Evolutionary conservation across 2,329 filamentous ascomycete genomes (phyloP), one percentile per base, ranked within the genome.

Genomic region (Talaromyces amestolkiae): DNA sequence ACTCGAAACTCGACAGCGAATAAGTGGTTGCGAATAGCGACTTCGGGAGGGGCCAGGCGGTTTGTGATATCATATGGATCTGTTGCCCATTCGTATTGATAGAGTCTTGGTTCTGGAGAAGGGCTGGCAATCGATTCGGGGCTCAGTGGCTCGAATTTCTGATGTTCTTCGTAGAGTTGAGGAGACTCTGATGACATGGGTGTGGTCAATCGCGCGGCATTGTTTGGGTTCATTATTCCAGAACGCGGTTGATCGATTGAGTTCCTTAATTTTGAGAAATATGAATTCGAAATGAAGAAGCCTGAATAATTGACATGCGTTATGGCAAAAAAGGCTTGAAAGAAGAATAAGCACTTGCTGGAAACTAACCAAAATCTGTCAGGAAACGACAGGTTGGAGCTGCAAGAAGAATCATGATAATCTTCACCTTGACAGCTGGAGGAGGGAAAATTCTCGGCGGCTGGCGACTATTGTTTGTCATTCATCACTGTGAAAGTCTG

Each of bases 1-100:
- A 62, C 27, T 27, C 35, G 60, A 41, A 62, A 62, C n/a, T 62
- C 60, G n/a, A 62, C 60, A 10, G 60, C 22, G 19, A 53, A 62
- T 3, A 62, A 17, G 35, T 11, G 47, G 35, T 54, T 43, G 39
- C 27, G 35, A 7, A 39, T 41, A 13, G 39, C 39, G 35, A 19
- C 24, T 13, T 43, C 13, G 5, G 60, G 60, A 22, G 60, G 60
- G 10, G 27, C 19, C 15, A 62, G 60, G 24, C n/a, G 49, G 5
- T 53, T 43, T 17, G 17, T 27, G 15, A 47, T 47, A 22, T 54
- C 10, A 11, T 41, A 15, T 22, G 60, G 60, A 33, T 62, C 60
- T 24, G 22, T 22, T 43, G 49, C 60, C 60, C 60, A 62, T 35
- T 51, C 35, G 24, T 54, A 51, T 10, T 22, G 35, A 27, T 53